A percentile compares a stretch with the other conserved stretches of the same genome.
These are phyloP conservation scores for Cladorrhinum sp. DNA, from an alignment of 2,329 filamentous ascomycete genomes.

Conservation along the genomic window DNA sequence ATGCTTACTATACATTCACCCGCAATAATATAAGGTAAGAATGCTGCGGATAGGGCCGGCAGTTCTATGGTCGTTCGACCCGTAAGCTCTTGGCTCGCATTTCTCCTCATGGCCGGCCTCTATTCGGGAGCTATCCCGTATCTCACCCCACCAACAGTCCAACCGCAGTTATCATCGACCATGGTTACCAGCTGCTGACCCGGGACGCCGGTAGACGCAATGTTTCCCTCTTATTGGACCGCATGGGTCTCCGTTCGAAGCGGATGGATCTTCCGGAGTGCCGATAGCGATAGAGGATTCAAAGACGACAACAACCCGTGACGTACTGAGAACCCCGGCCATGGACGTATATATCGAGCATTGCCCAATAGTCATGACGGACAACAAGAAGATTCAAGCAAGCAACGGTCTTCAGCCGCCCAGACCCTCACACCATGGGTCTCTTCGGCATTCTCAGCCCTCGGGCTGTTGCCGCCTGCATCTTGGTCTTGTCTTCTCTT, in stretches of 20 bases:
- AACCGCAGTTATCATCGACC: no score
- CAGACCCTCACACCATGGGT: slow-evolving; percentile 12
- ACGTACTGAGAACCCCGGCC: neutral
- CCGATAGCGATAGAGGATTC: neutral
- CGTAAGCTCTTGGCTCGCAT: no score
- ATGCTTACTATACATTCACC: no score
- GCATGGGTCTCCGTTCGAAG: neutral
- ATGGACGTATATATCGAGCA: neutral
- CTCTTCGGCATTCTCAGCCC: slow-evolving; percentile 19
- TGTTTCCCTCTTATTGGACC: neutral
- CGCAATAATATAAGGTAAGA: no score
- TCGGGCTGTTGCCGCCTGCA: slow-evolving; percentile 18
- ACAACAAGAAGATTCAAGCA: neutral
- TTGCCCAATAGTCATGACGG: neutral
- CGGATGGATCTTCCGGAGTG: neutral
- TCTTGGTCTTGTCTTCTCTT: slow-evolving; percentile 22
- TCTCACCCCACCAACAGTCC: neutral
- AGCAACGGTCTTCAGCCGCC: neutral
- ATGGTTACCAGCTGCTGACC: no score
- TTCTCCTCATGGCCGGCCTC: neutral
- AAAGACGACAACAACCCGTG: neutral
- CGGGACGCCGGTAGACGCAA: no score
- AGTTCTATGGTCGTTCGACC: no score
- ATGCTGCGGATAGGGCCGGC: no score
- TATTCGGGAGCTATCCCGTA: neutral